Evolutionary conservation across 768 basidiomycete species (phyloP), one percentile per base, ranked within the genome.

Genomic region (Hericium erinaceus): DNA sequence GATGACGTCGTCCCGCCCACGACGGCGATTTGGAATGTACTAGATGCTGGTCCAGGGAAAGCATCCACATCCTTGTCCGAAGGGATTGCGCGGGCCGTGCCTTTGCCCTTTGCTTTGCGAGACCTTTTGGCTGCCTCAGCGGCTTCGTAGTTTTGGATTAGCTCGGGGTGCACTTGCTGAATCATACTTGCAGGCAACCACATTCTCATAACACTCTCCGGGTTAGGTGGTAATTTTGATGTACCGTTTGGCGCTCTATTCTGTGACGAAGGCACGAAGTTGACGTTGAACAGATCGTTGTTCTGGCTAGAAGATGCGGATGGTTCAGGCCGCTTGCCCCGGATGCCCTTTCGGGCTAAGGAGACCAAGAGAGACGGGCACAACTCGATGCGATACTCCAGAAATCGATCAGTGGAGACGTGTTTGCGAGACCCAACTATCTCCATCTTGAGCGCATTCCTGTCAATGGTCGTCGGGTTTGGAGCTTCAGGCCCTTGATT

Each of bases 141-240:
- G 15, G 74, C 77, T 58, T 87, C 81, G 61, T 77, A 93, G 16
- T 77, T 77, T 48, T 77, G 70, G 6, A 85, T 83, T 22, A 93
- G 66, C 3, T 69, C 69, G 11, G 89, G 87, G 59, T 83, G 86
- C 3, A 81, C 89, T 39, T 83, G 70, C n/a, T 74, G 70, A 11
- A 93, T 78, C 76, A 95, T 85, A 53, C 77, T 83, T 28, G 87
- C 89, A 1, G 91, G 88, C 69, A 92, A 77, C 92, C 92, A 95
- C 12, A 91, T 66, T 11, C 85, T 76, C 55, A 84, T 68, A 54
- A 79, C 77, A 46, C 73, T 76, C 26, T 73, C 70, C 0, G 84
- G 83, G 61, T 81, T 76, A 5, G 76, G 71, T 3, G 79, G 69
- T 48, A 72, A 68, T 56, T 69, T 72, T 53, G 73, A 74, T 55